Base-by-base conservation (phyloP, 257 asterid genomes). In the Nicotiana noctiflora region DNA sequence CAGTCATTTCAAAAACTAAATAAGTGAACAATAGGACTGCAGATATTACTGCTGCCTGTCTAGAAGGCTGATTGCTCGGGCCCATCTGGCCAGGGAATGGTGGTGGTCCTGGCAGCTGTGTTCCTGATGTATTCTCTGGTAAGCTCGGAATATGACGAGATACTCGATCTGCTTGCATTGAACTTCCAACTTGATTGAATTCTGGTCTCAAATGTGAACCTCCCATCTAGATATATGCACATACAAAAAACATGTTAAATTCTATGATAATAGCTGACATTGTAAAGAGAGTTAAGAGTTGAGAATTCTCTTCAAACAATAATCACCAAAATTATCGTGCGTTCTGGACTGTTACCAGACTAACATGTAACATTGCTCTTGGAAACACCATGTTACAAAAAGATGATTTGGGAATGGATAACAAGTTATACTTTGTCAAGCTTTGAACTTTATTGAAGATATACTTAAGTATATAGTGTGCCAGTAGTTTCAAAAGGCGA, bases 181-280 rank as follows among this genome's bases (percentile, higher is more conserved):
- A 86, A 89, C 87, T 88, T 85, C 96, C 97, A 31, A 34, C 84
- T 86, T 91, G 97, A 85, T 87, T 90, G 89, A 83, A 95, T 31
- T 95, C 98, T 81, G 90, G 87, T 84, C 94, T 95, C 84, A 89
- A 15, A 84, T 89, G 97, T 80, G 93, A 89, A 80, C 88, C 88
- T 80, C 97, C 95, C 80, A 68, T 86, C 99, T 93, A 82, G 75
- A 84, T 77, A 81, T 79, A 87, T 32, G 76, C 44, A 61, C 46
- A 63, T 67, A 49, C 23, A 61, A 34, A 65, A 0, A 27, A 66
- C 81, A 62, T 31, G 77, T 79, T 44, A 79, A 67, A 49, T 23
- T 25, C 19, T 32, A 49, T 49, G 59, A 23, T 23, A 21, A 40
- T 13, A 72, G 14, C 27, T 8, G 17, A 15, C 4, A 74, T 25